A percentile compares a stretch with the other conserved stretches of the same genome.
These are phyloP conservation scores for Stentor coeruleus DNA, from an alignment of 73 alveolate species.

Conservation along the genomic window DNA sequence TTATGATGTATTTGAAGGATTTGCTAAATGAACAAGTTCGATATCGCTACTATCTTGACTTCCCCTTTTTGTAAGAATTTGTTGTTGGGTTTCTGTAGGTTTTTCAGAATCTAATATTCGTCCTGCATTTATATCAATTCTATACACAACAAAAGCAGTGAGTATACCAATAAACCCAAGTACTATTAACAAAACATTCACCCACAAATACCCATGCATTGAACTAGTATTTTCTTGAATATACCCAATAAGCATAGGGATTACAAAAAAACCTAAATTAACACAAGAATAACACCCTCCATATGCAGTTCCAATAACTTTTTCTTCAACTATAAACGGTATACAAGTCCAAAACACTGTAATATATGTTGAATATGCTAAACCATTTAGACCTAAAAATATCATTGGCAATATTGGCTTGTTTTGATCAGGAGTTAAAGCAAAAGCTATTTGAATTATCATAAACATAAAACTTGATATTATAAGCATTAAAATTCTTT, in stretches of 20 bases:
- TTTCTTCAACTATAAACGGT: neutral
- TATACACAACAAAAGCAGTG: neutral
- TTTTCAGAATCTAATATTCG: neutral
- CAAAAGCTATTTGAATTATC: too few relatives aligned
- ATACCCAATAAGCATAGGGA: constrained; percentile 58
- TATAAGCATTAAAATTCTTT: too few relatives aligned
- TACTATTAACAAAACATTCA: neutral
- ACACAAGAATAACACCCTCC: constrained; percentile 11
- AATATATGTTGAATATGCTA: constrained; percentile 9
- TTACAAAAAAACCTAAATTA: constrained; percentile 36
- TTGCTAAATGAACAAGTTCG: too few relatives aligned
- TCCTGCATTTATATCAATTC: neutral
- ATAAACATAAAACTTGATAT: too few relatives aligned
- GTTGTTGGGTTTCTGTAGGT: too few relatives aligned
- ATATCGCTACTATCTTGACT: too few relatives aligned
- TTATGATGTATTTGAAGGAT: too few relatives aligned
- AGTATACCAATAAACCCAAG: neutral
- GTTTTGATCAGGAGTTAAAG: neutral
- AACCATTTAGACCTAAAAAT: neutral
- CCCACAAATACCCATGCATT: neutral
- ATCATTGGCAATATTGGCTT: neutral
- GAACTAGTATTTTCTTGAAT: neutral
- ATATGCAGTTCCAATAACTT: constrained; percentile 21
- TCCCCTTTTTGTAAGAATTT: too few relatives aligned
- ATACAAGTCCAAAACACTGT: constrained; percentile 15